Evolutionary conservation across 2,329 filamentous ascomycete species (phyloP).

Genomic region (Alternaria rosae): DNA sequence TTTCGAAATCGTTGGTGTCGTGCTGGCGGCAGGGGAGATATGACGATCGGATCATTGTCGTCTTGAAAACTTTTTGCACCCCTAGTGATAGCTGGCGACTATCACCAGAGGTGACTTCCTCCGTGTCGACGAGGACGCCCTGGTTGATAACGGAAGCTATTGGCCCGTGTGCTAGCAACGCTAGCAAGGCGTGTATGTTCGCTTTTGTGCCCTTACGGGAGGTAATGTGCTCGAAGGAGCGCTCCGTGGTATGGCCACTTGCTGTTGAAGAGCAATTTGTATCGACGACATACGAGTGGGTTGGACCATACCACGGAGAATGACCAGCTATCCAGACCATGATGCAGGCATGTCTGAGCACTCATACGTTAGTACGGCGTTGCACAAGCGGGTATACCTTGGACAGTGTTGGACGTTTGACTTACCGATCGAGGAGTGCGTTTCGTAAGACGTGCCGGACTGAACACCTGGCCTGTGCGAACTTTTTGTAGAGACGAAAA

Average conservation of each 20-base stretch:
- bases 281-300: no score
- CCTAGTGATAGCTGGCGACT: background rate
- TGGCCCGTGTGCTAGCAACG: no score
- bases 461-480: background rate
- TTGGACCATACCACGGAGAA: no score
- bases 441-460: background rate
- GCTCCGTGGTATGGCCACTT: no score
- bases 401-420: background rate
- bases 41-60: background rate
- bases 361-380: background rate
- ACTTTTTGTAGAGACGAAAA: background rate
- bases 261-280: no score
- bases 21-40: background rate
- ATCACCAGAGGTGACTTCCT: background rate
- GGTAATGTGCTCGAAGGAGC: no score
- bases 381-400: background rate
- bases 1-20: no score
- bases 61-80: background rate
- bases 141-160: no score
- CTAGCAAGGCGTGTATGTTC: no score
- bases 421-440: background rate
- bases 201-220: no score
- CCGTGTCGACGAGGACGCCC: background rate
- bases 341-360: no score
- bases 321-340: no score